Evolutionary conservation across 305 asterid genomes (phyloP), one percentile per base, ranked within the genome.

Genomic region (Andrographis paniculata): DNA sequence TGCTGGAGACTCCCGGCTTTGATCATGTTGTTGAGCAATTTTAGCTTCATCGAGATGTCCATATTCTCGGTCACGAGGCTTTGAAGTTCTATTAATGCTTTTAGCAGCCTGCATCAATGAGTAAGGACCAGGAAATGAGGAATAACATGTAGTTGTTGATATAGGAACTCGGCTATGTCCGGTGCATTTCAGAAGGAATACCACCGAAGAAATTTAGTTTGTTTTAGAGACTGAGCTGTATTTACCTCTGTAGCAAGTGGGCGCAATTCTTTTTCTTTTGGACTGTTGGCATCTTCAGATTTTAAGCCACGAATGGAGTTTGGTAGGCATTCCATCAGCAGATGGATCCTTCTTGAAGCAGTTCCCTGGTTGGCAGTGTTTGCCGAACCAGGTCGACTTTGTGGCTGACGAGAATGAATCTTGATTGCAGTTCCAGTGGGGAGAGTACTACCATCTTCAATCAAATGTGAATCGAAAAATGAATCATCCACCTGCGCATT

Each of bases 341-440:
- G 48, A 22, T 36, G 64, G 18, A 72, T 53, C 56, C 74, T 63
- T 51, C 74, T 63, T n/a, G 58, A 56, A 23, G 71, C 65, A 56
- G 55, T 57, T 47, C 78, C 78, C 35, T 67, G 78, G 31, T 21
- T 31, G 0, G 45, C 35, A 39, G 47, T 17, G 20, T 48, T 43
- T 17, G 16, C 46, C 38, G 55, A 49, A 45, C 55, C 53, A 15
- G 46, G 58, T 20, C 0, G 47, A 53, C 19, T 47, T 46, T 10
- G 58, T n/a, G 20, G 43, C 9, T 48, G 52, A 27, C 68, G 69
- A 5, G 58, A 42, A 33, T 45, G 65, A 27, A 56, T 60, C 55
- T 49, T 56, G 50, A 71, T 66, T 28, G 62, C 62, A 38, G 54
- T 41, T 48, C 50, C 62, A 45, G 18, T 13, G 3, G 4, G 7